Evolutionary conservation across 805 yeast species (phyloP).

Genomic region (Teunomyces barrocoloradensis): DNA sequence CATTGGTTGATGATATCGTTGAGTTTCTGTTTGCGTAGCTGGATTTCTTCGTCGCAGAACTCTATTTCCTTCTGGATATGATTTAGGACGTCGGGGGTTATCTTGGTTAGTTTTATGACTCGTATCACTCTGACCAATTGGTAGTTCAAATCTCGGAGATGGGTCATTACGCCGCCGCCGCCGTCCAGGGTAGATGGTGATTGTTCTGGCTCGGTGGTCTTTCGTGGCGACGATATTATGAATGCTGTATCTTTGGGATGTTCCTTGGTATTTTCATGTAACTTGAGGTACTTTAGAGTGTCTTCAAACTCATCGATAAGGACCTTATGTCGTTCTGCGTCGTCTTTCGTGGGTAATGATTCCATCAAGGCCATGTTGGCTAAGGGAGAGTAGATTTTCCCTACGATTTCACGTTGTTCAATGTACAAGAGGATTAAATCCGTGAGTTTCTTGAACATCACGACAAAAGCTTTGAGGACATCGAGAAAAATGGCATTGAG

Average conservation of each 20-base stretch:
- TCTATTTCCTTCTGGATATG: conserved; percentile 25
- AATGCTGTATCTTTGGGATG: conserved; percentile 12
- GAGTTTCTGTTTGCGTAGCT: conserved; percentile 22
- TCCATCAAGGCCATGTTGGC: conserved; percentile 14
- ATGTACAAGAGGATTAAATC: conserved; percentile 22
- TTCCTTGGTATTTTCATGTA: conserved; percentile 9
- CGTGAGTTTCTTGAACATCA: conserved; percentile 29
- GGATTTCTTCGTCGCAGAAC: conserved; percentile 24
- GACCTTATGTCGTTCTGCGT: conserved; percentile 28
- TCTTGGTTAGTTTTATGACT: conserved; percentile 33
- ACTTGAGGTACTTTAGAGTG: conserved; percentile 19
- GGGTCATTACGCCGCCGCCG: conserved; percentile 9
- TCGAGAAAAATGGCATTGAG: conserved; percentile 37
- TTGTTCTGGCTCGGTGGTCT: conserved; percentile 5
- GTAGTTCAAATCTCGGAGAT: conserved; percentile 36
- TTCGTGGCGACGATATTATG: conserved; percentile 31
- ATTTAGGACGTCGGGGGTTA: conserved; percentile 28
- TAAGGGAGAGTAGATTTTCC: conserved; percentile 15
- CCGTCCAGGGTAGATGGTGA: conserved; percentile 3
- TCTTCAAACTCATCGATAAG: conserved; percentile 33
- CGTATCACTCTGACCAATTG: conserved; percentile 35
- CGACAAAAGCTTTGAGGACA: conserved; percentile 31
- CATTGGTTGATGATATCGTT: conserved; percentile 21
- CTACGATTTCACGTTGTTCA: conserved; percentile 29
- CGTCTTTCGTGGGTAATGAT: conserved; percentile 26